A percentile compares a stretch with the other conserved stretches of the same genome.
phyloP scores from a whole-genome alignment of 1,284 basidiomycete genomes.

The Meira miltonrushii region DNA sequence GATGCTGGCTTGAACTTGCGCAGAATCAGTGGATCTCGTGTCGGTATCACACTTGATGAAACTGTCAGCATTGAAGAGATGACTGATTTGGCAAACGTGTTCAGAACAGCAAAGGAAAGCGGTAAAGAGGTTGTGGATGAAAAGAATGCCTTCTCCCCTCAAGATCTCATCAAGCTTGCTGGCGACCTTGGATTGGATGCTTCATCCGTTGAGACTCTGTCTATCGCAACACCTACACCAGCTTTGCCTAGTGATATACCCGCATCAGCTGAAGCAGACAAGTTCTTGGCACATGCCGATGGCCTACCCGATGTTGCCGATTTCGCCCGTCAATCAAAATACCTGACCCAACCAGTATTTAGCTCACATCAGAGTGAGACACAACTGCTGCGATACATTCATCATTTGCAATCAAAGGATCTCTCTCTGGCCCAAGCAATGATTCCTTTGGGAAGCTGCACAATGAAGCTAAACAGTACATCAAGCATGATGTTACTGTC shows the following conservation, averaged over 20 bases:
- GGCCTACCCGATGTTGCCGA: constrained; percentile 45
- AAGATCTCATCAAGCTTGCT: constrained; percentile 32
- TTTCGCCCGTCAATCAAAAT: constrained; percentile 68
- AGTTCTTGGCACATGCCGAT: constrained; percentile 10
- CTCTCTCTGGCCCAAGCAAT: constrained; percentile 90
- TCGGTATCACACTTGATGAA: constrained; percentile 91
- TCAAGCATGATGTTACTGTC: constrained; percentile 94
- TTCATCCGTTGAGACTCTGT: constrained; percentile 27
- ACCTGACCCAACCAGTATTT: constrained; percentile 83
- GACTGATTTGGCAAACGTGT: constrained; percentile 73
- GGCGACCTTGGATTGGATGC: constrained; percentile 30
- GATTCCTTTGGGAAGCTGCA: constrained; percentile 81
- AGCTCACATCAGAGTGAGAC: constrained; percentile 89
- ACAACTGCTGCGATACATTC: constrained; percentile 85
- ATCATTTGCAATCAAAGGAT: constrained; percentile 88
- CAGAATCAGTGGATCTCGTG: constrained; percentile 66
- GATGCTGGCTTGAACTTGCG: constrained; percentile 78
- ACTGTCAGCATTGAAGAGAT: constrained; percentile 64
- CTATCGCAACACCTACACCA: constrained; percentile 22
- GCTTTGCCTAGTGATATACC: constrained; percentile 12
- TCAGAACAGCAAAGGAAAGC: constrained; percentile 53
- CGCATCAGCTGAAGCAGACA: constrained; percentile 16
- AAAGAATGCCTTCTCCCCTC: constrained; percentile 37
- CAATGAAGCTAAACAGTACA: constrained; percentile 54
- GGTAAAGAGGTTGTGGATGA: constrained; percentile 50